Evolutionary conservation across 2,329 filamentous ascomycete genomes (phyloP).

Genomic region (Hawksworthiomyces lignivorus): DNA sequence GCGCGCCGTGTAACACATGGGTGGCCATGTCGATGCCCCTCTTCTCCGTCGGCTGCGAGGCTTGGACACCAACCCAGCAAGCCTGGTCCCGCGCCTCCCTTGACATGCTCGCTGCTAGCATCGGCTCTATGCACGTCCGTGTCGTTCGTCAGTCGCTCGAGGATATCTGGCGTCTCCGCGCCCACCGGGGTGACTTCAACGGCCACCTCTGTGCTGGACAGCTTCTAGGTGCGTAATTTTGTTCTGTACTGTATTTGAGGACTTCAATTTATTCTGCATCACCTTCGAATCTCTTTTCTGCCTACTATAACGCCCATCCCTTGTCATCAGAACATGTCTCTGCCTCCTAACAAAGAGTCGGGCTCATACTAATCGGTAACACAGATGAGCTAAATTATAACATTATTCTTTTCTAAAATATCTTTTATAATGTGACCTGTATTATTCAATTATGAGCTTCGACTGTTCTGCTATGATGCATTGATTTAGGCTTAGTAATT

Average conservation of each 20-base stretch:
- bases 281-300: too few species aligned
- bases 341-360: too few species aligned
- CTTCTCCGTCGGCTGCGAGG: constrained; percentile 11
- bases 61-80: neutral
- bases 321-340: too few species aligned
- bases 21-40: constrained; percentile 12
- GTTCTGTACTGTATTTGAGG: too few species aligned
- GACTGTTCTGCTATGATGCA: constrained; percentile 3
- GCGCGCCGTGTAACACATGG: constrained; percentile 7
- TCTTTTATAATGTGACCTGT: too few species aligned
- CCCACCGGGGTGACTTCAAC: constrained; percentile 1
- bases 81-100: constrained; percentile 11
- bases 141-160: constrained; percentile 4
- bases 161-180: constrained; percentile 8
- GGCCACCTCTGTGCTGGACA: constrained; percentile 4
- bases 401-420: too few species aligned
- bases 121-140: constrained; percentile 7
- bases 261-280: too few species aligned
- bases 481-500: neutral
- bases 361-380: too few species aligned
- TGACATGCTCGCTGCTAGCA: constrained; percentile 5
- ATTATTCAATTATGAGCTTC: too few species aligned
- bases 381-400: constrained; percentile 9
- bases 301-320: too few species aligned
- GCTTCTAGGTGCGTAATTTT: constrained; percentile 5